Evolutionary conservation across 192 early-diverging fungal genomes (phyloP), one percentile per base, ranked within the genome.

Genomic region (Podila clonocystis): DNA sequence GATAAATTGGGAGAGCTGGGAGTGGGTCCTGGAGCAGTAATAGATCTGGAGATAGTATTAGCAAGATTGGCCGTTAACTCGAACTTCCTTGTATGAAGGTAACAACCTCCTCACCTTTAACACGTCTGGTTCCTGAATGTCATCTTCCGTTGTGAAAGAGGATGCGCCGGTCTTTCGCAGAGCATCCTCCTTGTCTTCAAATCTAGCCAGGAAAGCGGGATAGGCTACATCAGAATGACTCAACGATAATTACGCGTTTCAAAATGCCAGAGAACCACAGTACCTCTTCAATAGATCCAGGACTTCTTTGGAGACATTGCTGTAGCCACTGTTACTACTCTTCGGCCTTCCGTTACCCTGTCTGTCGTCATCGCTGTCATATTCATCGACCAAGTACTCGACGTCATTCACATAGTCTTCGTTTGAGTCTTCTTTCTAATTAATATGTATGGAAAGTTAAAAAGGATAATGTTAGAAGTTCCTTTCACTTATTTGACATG

Each of bases 1-100:
- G 0, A 97, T 82, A 72, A 99, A 96, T 75, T 99, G 97, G 28
- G 90, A 84, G 19, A 99, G 82, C 82, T 99, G 97, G 6, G 96
- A 97, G 79, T 99, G 97, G 19, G 95, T 95, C 49, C 92, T 88
- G 22, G 92, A 94, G 19, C 91, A 88, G 75, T 92, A 94, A 52
- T 86, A 87, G 5, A 93, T 87, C 84, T 91, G 59, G 19, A 45
- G 41, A 31, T 26, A 45, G 45, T 49, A 17, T 48, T n/a, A 45
- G 29, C 17, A 12, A 34, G 29, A 33, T 31, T 38, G 24, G 36
- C 30, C 50, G 28, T 59, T 30, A 9, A 58, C 41, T 45, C 9
- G 20, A 31, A 41, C 48, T 64, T 48, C 30, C 9, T 34, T 28
- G 13, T 7, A 12, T 1, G 17, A 36, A 2, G 29, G 11, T 30